Conservation (phyloP, 2,329 filamentous ascomycete genomes). For the Trichoderma brevicompactum region DNA sequence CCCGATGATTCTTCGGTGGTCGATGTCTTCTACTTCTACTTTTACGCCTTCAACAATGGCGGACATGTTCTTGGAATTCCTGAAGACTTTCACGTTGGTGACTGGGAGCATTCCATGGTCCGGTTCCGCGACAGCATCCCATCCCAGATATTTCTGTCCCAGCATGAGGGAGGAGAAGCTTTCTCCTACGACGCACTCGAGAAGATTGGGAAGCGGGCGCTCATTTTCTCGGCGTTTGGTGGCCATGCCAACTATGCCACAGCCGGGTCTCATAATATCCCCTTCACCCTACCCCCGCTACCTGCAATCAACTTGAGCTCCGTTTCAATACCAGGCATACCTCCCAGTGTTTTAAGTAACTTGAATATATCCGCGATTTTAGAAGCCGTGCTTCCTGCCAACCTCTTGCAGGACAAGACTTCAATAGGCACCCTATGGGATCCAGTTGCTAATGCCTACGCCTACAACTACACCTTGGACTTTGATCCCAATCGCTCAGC, state of each 20-base stretch:
- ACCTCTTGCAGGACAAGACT: background rate
- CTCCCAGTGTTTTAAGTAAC: background rate
- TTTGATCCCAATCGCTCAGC: background rate
- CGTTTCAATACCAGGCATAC: background rate
- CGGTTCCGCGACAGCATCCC: background rate
- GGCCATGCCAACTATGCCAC: constrained; percentile 10
- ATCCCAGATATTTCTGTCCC: constrained; percentile 3
- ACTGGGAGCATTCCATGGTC: constrained; percentile 17
- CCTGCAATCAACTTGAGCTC: constrained; percentile 10
- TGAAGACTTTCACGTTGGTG: constrained; percentile 12
- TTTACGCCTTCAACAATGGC: background rate
- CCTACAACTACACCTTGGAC: constrained; percentile 10
- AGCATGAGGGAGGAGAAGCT: background rate
- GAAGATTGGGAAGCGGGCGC: constrained; percentile 10
- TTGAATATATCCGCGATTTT: background rate
- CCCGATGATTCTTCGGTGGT: background rate
- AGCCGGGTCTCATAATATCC: constrained; percentile 8
- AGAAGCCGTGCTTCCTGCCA: background rate
- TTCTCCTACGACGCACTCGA: constrained; percentile 2
- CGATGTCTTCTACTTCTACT: constrained; percentile 16
- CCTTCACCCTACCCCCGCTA: constrained; percentile 1
- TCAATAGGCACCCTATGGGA: constrained; percentile 1
- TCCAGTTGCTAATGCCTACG: constrained; percentile 5
- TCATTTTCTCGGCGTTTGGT: constrained; percentile 12
- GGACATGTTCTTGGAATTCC: constrained; percentile 1